Percentiles rank a stretch among this genome's conserved stretches.
These are phyloP conservation scores for Ogataea allantospora DNA, from an alignment of 805 yeast genomes.

Conservation along the genomic window DNA sequence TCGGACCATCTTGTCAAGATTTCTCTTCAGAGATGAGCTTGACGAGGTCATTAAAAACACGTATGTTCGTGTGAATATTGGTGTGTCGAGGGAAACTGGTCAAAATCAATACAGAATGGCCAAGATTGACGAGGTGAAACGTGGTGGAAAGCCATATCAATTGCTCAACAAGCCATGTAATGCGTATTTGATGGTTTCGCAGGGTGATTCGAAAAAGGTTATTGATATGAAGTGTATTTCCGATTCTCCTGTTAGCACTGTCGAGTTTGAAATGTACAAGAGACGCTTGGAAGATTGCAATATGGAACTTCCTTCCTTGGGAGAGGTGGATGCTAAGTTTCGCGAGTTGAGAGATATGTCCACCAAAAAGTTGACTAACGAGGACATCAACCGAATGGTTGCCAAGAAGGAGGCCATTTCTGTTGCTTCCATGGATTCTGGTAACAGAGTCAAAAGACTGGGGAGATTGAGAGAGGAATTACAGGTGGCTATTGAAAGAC, in stretches of 20 bases:
- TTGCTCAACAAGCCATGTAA: conserved; percentile 45
- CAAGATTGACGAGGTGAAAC: conserved; percentile 60
- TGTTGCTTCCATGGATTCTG: conserved; percentile 55
- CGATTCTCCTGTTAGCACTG: conserved; percentile 67
- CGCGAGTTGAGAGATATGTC: conserved; percentile 62
- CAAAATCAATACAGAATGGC: conserved; percentile 79
- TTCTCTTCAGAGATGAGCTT: conserved; percentile 80
- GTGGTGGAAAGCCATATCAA: conserved; percentile 40
- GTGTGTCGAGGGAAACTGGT: conserved; percentile 60
- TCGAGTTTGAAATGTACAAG: conserved; percentile 72
- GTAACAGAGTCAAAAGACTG: conserved; percentile 74
- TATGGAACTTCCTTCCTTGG: conserved; percentile 56
- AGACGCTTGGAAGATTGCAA: conserved; percentile 58
- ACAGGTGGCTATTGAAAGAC: conserved; percentile 66
- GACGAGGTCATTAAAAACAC: conserved; percentile 67
- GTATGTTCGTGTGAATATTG: conserved; percentile 81
- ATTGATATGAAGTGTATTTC: conserved; percentile 79
- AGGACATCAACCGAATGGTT: conserved; percentile 77
- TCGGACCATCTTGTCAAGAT: conserved; percentile 70
- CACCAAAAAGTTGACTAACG: conserved; percentile 62
- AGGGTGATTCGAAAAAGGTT: conserved; percentile 70
- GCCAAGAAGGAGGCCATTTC: conserved; percentile 60
- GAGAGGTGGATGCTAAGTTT: conserved; percentile 63
- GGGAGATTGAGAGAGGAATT: conserved; percentile 70
- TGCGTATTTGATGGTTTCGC: conserved; percentile 68